phyloP scores from a whole-genome alignment of 805 yeast species.

The Geotrichum ghanense region DNA sequence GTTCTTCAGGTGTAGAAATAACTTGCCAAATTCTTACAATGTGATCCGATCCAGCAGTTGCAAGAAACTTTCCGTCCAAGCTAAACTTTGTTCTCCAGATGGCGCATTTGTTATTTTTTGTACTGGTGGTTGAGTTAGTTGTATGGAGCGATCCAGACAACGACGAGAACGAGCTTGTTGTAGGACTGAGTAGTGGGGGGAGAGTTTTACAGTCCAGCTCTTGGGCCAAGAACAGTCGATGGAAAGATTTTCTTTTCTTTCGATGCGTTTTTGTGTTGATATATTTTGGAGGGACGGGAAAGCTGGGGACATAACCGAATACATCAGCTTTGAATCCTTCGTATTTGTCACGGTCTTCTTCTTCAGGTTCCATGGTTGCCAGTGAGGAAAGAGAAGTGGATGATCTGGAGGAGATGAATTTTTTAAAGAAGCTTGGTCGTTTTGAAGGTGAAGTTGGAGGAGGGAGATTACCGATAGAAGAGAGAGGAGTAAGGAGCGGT shows the following conservation, averaged over 20 bases:
- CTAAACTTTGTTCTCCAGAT: slow-evolving; percentile 70
- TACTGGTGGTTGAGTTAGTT: neutral
- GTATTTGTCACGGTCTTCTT: slow-evolving; percentile 6
- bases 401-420: neutral
- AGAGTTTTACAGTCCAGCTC: slow-evolving; percentile 15
- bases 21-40: slow-evolving; percentile 69
- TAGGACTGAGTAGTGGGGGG: neutral
- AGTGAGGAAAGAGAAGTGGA: neutral
- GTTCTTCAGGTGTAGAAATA: slow-evolving; percentile 56
- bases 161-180: neutral
- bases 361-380: neutral
- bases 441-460: neutral
- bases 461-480: neutral
- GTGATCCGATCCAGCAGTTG: slow-evolving; percentile 74
- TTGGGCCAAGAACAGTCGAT: slow-evolving; percentile 26
- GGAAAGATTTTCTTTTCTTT: slow-evolving; percentile 20
- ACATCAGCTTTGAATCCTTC: slow-evolving; percentile 24
- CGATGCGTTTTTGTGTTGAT: slow-evolving; percentile 24
- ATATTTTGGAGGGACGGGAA: slow-evolving; percentile 23
- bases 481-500: neutral
- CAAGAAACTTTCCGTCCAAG: slow-evolving; percentile 69
- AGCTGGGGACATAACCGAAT: slow-evolving; percentile 19
- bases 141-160: neutral
- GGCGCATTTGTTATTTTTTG: slow-evolving; percentile 29
- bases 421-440: neutral